Percentiles rank a stretch among this genome's conserved stretches.
Conservation (phyloP, 1,139 yeast genomes). For the Lizanozyma gosingica region DNA sequence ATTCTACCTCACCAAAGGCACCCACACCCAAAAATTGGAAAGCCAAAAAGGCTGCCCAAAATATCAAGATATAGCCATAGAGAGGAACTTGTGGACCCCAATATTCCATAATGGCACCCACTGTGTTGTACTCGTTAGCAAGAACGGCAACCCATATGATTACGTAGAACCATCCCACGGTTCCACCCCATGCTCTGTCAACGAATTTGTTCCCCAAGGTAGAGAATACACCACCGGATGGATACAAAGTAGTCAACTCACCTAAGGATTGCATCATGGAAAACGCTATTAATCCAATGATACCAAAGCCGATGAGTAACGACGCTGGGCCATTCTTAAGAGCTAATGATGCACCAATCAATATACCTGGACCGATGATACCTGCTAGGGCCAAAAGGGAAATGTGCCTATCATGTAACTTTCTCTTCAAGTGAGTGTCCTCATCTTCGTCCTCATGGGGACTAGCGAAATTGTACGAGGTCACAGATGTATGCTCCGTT, state of each 20-base stretch:
- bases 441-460: conserved; percentile 7
- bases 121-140: conserved; percentile 51
- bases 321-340: conserved; percentile 36
- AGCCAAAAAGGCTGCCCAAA: conserved; percentile 45
- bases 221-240: conserved; percentile 48
- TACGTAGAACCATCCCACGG: conserved; percentile 56
- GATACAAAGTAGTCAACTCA: conserved; percentile 44
- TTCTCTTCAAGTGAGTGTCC: conserved; percentile 19
- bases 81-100: conserved; percentile 58
- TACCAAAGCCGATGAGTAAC: conserved; percentile 34
- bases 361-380: conserved; percentile 47
- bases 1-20: conserved; percentile 62
- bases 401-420: conserved; percentile 35
- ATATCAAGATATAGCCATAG: conserved; percentile 47
- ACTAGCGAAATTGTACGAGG: no score
- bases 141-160: conserved; percentile 55
- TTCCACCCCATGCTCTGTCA: conserved; percentile 52
- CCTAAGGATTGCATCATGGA: conserved; percentile 53
- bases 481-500: no score
- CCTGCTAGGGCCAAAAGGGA: conserved; percentile 46
- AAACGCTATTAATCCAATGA: conserved; percentile 48
- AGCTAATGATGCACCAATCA: conserved; percentile 40
- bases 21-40: conserved; percentile 51
- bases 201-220: conserved; percentile 43
- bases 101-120: conserved; percentile 42